phyloP scores from a whole-genome alignment of 768 basidiomycete species.

The Leccinum truebloodii region DNA sequence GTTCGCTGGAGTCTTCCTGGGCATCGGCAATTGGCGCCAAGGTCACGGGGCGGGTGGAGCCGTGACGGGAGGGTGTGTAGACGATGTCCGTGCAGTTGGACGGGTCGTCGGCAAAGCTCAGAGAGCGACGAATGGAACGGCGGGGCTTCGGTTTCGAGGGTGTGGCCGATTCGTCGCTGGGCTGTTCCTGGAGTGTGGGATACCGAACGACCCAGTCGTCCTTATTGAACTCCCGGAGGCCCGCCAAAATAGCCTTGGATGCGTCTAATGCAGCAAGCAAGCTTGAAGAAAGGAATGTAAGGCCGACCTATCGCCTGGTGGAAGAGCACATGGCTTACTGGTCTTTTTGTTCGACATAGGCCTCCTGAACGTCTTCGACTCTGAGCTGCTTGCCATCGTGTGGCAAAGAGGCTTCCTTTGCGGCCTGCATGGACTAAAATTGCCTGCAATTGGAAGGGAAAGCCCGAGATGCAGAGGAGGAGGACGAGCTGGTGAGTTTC shows the following conservation, averaged over 20 bases:
- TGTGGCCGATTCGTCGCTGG: conserved; percentile 28
- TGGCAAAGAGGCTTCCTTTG: conserved; percentile 16
- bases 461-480: conserved; percentile 3
- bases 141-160: conserved; percentile 32
- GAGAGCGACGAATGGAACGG: conserved; percentile 59
- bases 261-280: conserved; percentile 77
- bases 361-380: conserved; percentile 74
- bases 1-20: conserved; percentile 32
- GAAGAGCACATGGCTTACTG: conserved; percentile 47
- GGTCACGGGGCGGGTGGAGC: conserved; percentile 60
- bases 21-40: conserved; percentile 52
- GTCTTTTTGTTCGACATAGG: conserved; percentile 74
- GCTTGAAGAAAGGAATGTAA: conserved; percentile 8
- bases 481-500: background rate
- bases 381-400: conserved; percentile 38
- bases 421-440: conserved; percentile 16
- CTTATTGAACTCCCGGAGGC: conserved; percentile 80
- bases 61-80: conserved; percentile 48
- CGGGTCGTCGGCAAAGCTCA: conserved; percentile 87
- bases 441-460: conserved; percentile 6
- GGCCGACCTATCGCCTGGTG: background rate
- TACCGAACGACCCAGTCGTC: conserved; percentile 88
- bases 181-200: conserved; percentile 65
- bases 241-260: conserved; percentile 65
- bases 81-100: conserved; percentile 64